A percentile compares a stretch with the other conserved stretches of the same genome.
phyloP scores from a whole-genome alignment of 1,284 basidiomycete species.

The Xerocomus cyaneibrunnescens region DNA sequence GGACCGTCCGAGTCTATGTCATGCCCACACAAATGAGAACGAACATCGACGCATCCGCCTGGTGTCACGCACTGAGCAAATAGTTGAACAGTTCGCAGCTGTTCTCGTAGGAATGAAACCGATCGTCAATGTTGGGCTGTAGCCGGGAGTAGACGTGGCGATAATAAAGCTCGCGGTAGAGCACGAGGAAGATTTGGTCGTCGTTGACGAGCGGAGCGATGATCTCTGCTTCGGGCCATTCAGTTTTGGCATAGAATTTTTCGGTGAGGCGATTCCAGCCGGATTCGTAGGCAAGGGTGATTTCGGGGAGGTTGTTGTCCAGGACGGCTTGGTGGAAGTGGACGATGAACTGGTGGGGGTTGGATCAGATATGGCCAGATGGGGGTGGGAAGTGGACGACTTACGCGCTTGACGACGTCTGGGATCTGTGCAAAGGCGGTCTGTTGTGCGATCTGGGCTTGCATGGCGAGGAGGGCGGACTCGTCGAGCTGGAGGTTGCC shows the following conservation, averaged over 20 bases:
- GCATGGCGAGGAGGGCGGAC: conserved; percentile 62
- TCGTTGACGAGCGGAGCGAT: conserved; percentile 94
- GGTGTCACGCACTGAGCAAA: conserved; percentile 62
- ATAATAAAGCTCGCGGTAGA: conserved; percentile 95
- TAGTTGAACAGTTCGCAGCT: conserved; percentile 98
- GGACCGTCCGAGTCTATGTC: conserved; percentile 88
- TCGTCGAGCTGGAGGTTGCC: conserved; percentile 55
- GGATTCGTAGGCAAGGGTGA: conserved; percentile 90
- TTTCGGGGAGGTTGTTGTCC: conserved; percentile 85
- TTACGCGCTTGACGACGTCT: conserved; percentile 76
- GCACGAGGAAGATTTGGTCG: conserved; percentile 92
- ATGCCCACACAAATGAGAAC: background rate
- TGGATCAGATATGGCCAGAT: background rate
- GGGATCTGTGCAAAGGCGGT: conserved; percentile 76
- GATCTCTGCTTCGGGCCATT: conserved; percentile 97
- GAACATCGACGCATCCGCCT: background rate
- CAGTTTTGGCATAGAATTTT: conserved; percentile 91
- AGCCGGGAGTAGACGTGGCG: conserved; percentile 95
- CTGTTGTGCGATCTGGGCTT: conserved; percentile 80
- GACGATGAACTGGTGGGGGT: conserved; percentile 70
- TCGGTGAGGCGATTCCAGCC: conserved; percentile 97
- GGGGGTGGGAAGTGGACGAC: too few relatives aligned
- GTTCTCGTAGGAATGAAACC: conserved; percentile 98
- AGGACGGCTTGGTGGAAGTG: conserved; percentile 88
- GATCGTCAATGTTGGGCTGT: conserved; percentile 94